phyloP scores from a whole-genome alignment of 2,329 filamentous ascomycete genomes.

The Fusarium goolgardi region DNA sequence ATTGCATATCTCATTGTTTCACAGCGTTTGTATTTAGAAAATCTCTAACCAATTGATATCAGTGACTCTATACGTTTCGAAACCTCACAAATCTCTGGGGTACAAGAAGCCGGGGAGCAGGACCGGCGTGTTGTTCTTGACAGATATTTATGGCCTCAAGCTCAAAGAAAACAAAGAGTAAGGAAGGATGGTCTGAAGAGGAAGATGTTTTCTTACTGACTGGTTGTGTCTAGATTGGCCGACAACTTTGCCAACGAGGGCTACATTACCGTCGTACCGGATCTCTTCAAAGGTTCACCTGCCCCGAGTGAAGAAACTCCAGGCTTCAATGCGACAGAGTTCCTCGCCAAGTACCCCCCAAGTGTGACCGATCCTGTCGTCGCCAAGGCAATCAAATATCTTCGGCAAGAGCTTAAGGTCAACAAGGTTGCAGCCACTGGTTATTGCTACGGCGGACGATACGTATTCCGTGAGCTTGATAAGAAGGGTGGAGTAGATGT shows the following conservation, averaged over 20 bases:
- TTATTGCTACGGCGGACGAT: slow-evolving; percentile 71
- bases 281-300: slow-evolving; percentile 21
- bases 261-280: slow-evolving; percentile 23
- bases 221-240: background rate
- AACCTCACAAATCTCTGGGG: slow-evolving; percentile 5
- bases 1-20: background rate
- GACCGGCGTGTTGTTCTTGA: slow-evolving; percentile 28
- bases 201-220: background rate
- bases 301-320: background rate
- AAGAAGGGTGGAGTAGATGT: slow-evolving; percentile 61
- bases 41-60: background rate
- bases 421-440: slow-evolving; percentile 64
- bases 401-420: slow-evolving; percentile 53
- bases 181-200: background rate
- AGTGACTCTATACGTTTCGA: slow-evolving; percentile 28
- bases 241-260: slow-evolving; percentile 30
- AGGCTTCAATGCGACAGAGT: slow-evolving; percentile 16
- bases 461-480: slow-evolving; percentile 64
- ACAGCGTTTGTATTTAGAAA: rapidly evolving
- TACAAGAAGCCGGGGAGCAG: slow-evolving; percentile 4
- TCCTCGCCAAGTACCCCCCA: slow-evolving; percentile 21
- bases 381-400: slow-evolving; percentile 21
- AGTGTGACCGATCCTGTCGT: slow-evolving; percentile 29
- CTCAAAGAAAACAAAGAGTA: slow-evolving; percentile 21
- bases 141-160: slow-evolving; percentile 28